Evolutionary conservation across 108 stramenopile genomes (phyloP).

Genomic region (Cyclotella atomus): DNA sequence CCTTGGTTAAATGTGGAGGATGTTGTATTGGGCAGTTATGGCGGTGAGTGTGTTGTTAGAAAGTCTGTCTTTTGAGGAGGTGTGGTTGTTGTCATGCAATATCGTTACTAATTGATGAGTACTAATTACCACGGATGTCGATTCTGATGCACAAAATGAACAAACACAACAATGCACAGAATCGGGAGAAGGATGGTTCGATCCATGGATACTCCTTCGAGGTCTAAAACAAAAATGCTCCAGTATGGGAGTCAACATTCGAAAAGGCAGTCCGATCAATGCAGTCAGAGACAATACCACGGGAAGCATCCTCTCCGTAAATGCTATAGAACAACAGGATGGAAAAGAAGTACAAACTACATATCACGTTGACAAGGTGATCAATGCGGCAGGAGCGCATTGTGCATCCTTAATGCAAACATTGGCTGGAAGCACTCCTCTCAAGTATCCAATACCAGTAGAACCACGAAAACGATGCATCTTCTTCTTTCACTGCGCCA

Average conservation of each 20-base stretch:
- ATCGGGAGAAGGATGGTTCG: slow-evolving; percentile 78
- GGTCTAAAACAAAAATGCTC: slow-evolving; percentile 58
- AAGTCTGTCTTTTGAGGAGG: too few relatives aligned
- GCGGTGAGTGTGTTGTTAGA: slow-evolving; percentile 29
- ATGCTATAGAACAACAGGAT: slow-evolving; percentile 22
- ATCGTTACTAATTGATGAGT: background rate
- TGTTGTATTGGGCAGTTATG: slow-evolving; percentile 59
- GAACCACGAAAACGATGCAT: slow-evolving; percentile 73
- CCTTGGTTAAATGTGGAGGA: slow-evolving; percentile 75
- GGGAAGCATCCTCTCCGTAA: slow-evolving; percentile 49
- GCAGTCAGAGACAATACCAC: slow-evolving; percentile 6
- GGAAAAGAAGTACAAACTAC: slow-evolving; percentile 4
- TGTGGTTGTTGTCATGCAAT: background rate
- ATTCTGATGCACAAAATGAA: background rate
- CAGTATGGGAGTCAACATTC: slow-evolving; percentile 52
- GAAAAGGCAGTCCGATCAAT: slow-evolving; percentile 41
- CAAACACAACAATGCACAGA: background rate
- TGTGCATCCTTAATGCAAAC: slow-evolving; percentile 50
- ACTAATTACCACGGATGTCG: background rate
- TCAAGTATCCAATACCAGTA: slow-evolving; percentile 60
- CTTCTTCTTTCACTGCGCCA: slow-evolving; percentile 69
- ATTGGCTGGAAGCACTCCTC: slow-evolving; percentile 33
- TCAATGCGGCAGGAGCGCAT: slow-evolving; percentile 75
- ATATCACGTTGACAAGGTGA: slow-evolving; percentile 55
- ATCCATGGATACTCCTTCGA: slow-evolving; percentile 68